phyloP scores from a whole-genome alignment of 1,139 yeast genomes.

The Yamadazyma atmosphaerica region DNA sequence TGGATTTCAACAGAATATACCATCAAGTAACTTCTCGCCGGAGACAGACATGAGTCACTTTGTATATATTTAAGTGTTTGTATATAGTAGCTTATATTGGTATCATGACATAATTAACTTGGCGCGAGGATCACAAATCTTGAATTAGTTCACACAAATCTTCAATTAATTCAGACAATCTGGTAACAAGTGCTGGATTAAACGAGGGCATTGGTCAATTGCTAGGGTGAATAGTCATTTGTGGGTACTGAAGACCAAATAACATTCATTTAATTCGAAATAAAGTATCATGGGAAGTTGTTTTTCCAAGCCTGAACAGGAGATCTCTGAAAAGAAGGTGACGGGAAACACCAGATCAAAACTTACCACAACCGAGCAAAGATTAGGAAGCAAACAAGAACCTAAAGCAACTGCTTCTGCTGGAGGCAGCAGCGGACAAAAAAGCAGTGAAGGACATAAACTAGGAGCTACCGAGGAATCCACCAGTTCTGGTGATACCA shows the following conservation, averaged over 20 bases:
- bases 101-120: not conserved
- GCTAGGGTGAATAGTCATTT: no score
- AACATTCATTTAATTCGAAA: no score
- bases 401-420: not conserved
- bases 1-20: constrained; percentile 25
- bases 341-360: constrained; percentile 1
- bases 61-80: not conserved
- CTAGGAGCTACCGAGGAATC: constrained; percentile 3
- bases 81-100: not conserved
- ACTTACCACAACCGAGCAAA: constrained; percentile 8
- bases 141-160: no score
- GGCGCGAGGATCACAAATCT: not conserved
- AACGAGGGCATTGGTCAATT: no score
- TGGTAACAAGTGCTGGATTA: no score
- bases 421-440: not conserved
- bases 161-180: no score
- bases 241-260: no score
- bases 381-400: constrained; percentile 9
- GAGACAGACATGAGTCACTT: not conserved
- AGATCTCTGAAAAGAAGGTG: constrained; percentile 3
- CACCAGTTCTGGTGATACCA: constrained; percentile 2
- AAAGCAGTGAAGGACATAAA: constrained; percentile 3
- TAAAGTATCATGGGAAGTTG: constrained; percentile 28
- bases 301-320: constrained; percentile 16
- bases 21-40: constrained; percentile 2